Evolutionary conservation across 2,329 filamentous ascomycete species (phyloP).

Genomic region (Colletotrichum graminicola): DNA sequence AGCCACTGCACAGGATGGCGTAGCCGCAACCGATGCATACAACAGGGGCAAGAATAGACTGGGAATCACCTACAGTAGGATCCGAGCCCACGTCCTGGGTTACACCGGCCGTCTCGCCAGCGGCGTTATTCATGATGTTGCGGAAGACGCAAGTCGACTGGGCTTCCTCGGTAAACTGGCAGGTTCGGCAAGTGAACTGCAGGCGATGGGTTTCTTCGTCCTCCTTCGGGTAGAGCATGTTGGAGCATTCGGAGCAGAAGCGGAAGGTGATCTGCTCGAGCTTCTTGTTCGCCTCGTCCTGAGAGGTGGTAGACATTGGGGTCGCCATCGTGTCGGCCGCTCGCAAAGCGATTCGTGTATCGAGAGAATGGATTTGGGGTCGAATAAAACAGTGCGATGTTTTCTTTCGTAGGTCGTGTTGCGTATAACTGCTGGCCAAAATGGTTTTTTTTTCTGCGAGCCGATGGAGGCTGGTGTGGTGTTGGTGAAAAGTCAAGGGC

Average conservation of each 20-base stretch:
- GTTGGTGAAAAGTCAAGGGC: not conserved
- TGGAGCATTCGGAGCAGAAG: conserved; percentile 99
- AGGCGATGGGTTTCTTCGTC: conserved; percentile 86
- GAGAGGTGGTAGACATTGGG: conserved; percentile 63
- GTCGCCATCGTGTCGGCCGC: conserved; percentile 64
- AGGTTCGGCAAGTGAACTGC: conserved; percentile 96
- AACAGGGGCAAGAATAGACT: conserved; percentile 49
- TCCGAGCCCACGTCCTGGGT: conserved; percentile 97
- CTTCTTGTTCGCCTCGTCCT: conserved; percentile 62
- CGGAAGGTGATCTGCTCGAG: conserved; percentile 92
- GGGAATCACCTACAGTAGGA: conserved; percentile 89
- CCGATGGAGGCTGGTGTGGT: not conserved
- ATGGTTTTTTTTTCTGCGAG: not conserved
- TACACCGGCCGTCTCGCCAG: conserved; percentile 95
- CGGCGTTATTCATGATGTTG: conserved; percentile 90
- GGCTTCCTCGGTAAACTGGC: conserved; percentile 89
- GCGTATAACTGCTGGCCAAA: not conserved
- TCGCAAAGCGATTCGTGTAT: not conserved
- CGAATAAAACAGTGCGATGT: accelerated
- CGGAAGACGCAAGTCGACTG: conserved; percentile 94
- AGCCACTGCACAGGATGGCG: conserved; percentile 58
- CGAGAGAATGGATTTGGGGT: not conserved
- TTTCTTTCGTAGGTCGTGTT: not conserved
- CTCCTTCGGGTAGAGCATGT: conserved; percentile 98
- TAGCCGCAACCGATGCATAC: conserved; percentile 62